Evolutionary conservation across 345 rosid species (phyloP).

Genomic region (Eucalyptus regnans): DNA sequence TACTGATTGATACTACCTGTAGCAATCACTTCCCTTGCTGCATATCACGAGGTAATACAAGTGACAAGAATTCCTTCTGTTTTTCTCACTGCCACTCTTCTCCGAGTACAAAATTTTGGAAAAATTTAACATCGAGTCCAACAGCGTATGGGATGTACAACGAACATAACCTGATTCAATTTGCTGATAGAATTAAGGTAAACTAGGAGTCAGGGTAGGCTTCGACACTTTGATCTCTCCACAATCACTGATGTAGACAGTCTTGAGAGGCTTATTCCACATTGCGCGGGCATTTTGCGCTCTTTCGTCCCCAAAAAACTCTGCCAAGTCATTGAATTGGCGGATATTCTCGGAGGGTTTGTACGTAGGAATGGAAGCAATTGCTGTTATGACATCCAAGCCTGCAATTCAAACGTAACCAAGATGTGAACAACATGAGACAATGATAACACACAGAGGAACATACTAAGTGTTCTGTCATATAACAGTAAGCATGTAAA

Average conservation of each 20-base stretch:
- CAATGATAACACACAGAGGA: background rate
- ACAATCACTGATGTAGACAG: slow-evolving; percentile 60
- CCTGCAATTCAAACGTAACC: slow-evolving; percentile 21
- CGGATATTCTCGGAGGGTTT: slow-evolving; percentile 59
- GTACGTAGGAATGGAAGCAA: slow-evolving; percentile 69
- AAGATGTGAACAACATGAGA: background rate
- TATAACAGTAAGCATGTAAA: background rate
- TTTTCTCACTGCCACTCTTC: background rate
- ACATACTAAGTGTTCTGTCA: background rate
- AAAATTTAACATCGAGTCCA: background rate
- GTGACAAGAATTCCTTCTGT: background rate
- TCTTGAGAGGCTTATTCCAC: slow-evolving; percentile 78
- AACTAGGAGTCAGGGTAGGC: slow-evolving; percentile 58
- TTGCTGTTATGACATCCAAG: slow-evolving; percentile 67
- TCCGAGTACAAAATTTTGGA: background rate
- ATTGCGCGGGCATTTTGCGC: slow-evolving; percentile 59
- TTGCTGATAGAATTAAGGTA: slow-evolving; percentile 22
- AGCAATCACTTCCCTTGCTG: background rate
- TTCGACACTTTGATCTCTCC: slow-evolving; percentile 76
- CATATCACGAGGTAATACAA: background rate
- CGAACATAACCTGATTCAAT: background rate
- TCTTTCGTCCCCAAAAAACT: slow-evolving; percentile 79
- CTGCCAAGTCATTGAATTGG: slow-evolving; percentile 61
- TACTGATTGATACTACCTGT: background rate
- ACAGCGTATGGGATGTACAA: background rate